A percentile compares a stretch with the other conserved stretches of the same genome.
phyloP scores from a whole-genome alignment of 192 early-diverging fungal species.

The Mortierella alpina region DNA sequence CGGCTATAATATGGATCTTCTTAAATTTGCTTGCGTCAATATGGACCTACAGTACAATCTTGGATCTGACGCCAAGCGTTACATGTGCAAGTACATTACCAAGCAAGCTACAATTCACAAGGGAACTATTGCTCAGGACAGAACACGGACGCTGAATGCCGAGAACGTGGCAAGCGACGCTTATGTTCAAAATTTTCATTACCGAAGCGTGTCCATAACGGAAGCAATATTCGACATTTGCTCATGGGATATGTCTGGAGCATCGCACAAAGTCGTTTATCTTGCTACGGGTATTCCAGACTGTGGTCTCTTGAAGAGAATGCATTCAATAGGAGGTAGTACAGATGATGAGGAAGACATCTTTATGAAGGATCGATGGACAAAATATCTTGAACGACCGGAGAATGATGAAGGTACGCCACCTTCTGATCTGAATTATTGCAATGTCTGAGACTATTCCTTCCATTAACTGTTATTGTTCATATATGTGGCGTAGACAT shows the following conservation, averaged over 20 bases:
- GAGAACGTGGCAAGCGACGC: background rate
- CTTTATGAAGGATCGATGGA: slow-evolving; percentile 11
- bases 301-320: background rate
- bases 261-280: background rate
- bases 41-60: slow-evolving; percentile 29
- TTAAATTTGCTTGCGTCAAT: slow-evolving; percentile 22
- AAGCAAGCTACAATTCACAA: slow-evolving; percentile 9
- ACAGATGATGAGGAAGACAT: background rate
- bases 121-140: background rate
- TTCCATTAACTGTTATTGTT: background rate
- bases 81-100: slow-evolving; percentile 34
- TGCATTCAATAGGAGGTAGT: background rate
- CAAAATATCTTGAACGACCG: slow-evolving; percentile 12
- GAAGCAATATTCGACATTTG: slow-evolving; percentile 33
- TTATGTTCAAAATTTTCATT: slow-evolving; percentile 24
- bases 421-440: background rate
- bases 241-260: slow-evolving; percentile 15
- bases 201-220: slow-evolving; percentile 28
- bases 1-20: slow-evolving; percentile 32
- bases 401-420: background rate
- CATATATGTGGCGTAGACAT: slow-evolving; percentile 13
- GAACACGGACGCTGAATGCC: background rate
- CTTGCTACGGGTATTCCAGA: background rate
- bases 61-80: slow-evolving; percentile 17
- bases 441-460: background rate